Percentiles rank a stretch among this genome's conserved stretches.
Conservation (phyloP, 345 rosid genomes). For the Gossypium sturtianum region DNA sequence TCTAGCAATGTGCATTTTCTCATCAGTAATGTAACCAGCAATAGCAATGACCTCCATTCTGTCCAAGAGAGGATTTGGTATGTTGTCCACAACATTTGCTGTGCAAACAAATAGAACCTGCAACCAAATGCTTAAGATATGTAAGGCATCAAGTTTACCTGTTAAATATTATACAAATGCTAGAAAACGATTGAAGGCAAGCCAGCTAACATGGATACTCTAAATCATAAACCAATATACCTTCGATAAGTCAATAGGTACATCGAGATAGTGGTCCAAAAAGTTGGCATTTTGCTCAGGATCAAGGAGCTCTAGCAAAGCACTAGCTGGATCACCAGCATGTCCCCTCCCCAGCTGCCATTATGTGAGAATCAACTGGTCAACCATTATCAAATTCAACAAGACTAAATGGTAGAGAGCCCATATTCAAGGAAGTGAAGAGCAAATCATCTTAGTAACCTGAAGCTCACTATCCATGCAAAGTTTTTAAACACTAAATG, state of each 20-base stretch:
- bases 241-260: constrained; percentile 92
- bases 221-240: constrained; percentile 25
- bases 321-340: constrained; percentile 99
- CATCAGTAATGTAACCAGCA: constrained; percentile 98
- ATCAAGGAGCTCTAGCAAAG: constrained; percentile 96
- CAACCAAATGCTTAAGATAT: constrained; percentile 8
- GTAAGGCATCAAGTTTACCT: neutral
- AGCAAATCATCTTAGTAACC: neutral
- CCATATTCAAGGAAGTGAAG: neutral
- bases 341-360: constrained; percentile 94
- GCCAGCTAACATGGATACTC: neutral
- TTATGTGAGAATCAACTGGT: constrained; percentile 2
- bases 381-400: neutral
- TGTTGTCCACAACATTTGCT: constrained; percentile 90
- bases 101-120: constrained; percentile 99
- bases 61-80: constrained; percentile 96
- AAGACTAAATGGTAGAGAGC: neutral
- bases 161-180: neutral
- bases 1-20: constrained; percentile 97
- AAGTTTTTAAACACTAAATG: neutral
- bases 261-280: constrained; percentile 97
- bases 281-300: constrained; percentile 99
- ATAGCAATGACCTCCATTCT: constrained; percentile 98
- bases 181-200: neutral
- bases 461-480: constrained; percentile 2